A percentile compares a stretch with the other conserved stretches of the same genome.
Conservation (phyloP, 2,329 filamentous ascomycete species). For the Fusarium sp. region DNA sequence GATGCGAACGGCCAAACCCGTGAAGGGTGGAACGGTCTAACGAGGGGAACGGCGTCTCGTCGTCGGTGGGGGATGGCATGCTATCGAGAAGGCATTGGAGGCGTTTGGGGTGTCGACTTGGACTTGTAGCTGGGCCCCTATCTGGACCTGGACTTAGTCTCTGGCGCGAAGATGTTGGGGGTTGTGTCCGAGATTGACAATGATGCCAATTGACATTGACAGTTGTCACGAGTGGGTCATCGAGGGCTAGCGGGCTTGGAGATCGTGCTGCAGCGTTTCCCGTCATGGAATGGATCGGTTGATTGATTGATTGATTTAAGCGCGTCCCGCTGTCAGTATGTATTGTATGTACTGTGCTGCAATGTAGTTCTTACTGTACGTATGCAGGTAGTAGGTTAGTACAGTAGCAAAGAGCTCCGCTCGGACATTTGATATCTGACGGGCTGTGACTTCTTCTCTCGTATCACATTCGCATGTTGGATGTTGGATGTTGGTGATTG, state of each 20-base stretch:
- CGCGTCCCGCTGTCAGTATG: constrained; percentile 11
- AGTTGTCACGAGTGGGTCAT: constrained; percentile 32
- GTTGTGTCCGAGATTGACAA: constrained; percentile 14
- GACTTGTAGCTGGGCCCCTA: neutral
- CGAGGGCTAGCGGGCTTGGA: constrained; percentile 35
- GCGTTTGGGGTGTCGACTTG: constrained; percentile 7
- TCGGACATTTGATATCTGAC: constrained; percentile 1
- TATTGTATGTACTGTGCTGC: neutral
- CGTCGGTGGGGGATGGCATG: constrained; percentile 55
- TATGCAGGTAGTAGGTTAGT: too few species aligned
- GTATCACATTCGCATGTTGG: neutral
- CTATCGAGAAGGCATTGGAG: constrained; percentile 34
- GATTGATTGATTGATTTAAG: constrained; percentile 17
- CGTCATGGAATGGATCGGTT: constrained; percentile 18
- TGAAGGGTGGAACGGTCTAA: constrained; percentile 49
- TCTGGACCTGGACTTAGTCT: neutral
- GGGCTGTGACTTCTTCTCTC: neutral
- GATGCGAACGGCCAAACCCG: constrained; percentile 69
- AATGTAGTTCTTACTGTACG: neutral
- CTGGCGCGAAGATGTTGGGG: neutral
- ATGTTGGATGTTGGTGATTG: constrained; percentile 16
- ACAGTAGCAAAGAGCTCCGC: neutral
- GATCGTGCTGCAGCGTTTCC: constrained; percentile 28
- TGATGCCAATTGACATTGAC: constrained; percentile 33
- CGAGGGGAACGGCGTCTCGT: constrained; percentile 52